A percentile compares a stretch with the other conserved stretches of the same genome.
Conservation (phyloP, 1,284 basidiomycete species). For the Kwoniella shivajii region DNA sequence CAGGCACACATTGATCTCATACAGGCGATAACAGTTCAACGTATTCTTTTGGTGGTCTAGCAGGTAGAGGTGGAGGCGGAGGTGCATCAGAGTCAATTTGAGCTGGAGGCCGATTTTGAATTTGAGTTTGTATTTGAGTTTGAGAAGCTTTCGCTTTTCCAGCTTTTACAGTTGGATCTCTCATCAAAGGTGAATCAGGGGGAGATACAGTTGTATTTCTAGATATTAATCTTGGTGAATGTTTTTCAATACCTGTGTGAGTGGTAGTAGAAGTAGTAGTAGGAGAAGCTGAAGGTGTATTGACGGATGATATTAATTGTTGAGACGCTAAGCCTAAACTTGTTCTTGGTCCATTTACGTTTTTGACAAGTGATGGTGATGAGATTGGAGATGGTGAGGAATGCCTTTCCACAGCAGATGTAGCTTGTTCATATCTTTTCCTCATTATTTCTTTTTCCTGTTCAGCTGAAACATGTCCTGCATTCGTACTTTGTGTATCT, state of each 20-base stretch:
- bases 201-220: background rate
- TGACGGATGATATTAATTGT: background rate
- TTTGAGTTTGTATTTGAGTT: too few species aligned
- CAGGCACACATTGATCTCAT: conserved; percentile 1
- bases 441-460: conserved; percentile 46
- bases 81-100: background rate
- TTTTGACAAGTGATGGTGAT: background rate
- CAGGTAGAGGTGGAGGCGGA: conserved; percentile 47
- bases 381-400: background rate
- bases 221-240: background rate
- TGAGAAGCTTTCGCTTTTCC: conserved; percentile 18
- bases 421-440: conserved; percentile 40
- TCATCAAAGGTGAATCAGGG: conserved; percentile 8
- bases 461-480: conserved; percentile 33
- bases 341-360: conserved; percentile 1
- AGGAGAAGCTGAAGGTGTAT: background rate
- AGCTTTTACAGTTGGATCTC: conserved; percentile 18
- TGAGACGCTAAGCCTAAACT: conserved; percentile 5
- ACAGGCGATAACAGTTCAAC: conserved; percentile 38
- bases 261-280: background rate
- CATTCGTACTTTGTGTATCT: background rate
- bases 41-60: conserved; percentile 47
- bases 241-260: background rate
- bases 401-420: conserved; percentile 19
- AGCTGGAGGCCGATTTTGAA: background rate